A percentile compares a stretch with the other conserved stretches of the same genome.
Evolutionary conservation across 1,284 basidiomycete genomes (phyloP).

Genomic region (Exobasidium rhododendri): DNA sequence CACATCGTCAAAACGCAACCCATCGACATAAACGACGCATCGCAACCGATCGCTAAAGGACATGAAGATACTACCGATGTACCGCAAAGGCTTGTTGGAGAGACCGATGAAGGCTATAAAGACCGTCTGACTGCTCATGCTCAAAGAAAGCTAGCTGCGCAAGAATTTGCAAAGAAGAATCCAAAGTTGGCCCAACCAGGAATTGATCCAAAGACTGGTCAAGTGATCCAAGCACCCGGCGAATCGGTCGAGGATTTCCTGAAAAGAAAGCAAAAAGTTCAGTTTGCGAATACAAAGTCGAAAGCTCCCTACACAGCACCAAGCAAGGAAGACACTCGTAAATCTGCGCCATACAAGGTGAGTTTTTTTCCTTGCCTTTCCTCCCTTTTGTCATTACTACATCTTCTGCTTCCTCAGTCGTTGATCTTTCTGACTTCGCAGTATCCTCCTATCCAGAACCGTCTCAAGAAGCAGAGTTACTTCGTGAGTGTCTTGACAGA

Average conservation of each 20-base stretch:
- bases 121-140: slow-evolving; percentile 39
- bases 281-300: slow-evolving; percentile 11
- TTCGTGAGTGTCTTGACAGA: slow-evolving; percentile 41
- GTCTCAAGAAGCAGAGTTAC: slow-evolving; percentile 45
- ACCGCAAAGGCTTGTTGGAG: slow-evolving; percentile 17
- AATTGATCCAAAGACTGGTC: slow-evolving; percentile 19
- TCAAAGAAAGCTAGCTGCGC: slow-evolving; percentile 17
- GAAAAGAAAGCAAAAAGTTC: background rate
- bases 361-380: slow-evolving; percentile 7
- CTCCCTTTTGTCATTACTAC: background rate
- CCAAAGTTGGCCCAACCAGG: slow-evolving; percentile 20
- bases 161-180: slow-evolving; percentile 11
- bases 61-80: slow-evolving; percentile 6
- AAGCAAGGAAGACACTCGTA: slow-evolving; percentile 3
- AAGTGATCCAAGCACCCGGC: slow-evolving; percentile 11
- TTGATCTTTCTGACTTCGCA: slow-evolving; percentile 33
- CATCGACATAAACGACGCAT: slow-evolving; percentile 15
- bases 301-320: background rate
- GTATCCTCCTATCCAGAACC: slow-evolving; percentile 45
- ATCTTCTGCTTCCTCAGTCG: slow-evolving; percentile 5
- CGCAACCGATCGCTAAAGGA: slow-evolving; percentile 23
- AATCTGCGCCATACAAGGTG: slow-evolving; percentile 21
- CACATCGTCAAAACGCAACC: slow-evolving; percentile 43
- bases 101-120: slow-evolving; percentile 30
- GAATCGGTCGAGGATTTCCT: slow-evolving; percentile 14